Evolutionary conservation across 2,329 filamentous ascomycete genomes (phyloP).

Genomic region (Pyrenophora tritici-repentis): DNA sequence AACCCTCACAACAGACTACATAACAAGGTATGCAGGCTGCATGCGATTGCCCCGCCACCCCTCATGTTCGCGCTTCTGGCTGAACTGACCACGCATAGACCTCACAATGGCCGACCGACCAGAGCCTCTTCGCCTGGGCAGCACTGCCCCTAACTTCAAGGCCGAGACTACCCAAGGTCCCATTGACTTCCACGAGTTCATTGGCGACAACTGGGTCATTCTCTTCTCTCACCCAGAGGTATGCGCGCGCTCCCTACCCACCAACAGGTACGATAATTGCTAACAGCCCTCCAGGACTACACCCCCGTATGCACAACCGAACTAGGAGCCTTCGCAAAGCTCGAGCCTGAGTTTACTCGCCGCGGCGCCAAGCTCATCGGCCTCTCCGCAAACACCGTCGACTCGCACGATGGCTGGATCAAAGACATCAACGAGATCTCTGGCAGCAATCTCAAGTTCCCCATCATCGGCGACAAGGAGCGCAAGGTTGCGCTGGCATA

Average conservation of each 20-base stretch:
- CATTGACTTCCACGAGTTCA: slow-evolving; percentile 74
- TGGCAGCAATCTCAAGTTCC: slow-evolving; percentile 54
- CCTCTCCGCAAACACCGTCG: slow-evolving; percentile 57
- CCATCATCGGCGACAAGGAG: slow-evolving; percentile 60
- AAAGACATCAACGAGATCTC: slow-evolving; percentile 60
- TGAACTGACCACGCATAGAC: slow-evolving; percentile 18
- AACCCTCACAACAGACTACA: neutral
- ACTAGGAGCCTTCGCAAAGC: slow-evolving; percentile 66
- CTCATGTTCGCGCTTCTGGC: slow-evolving; percentile 37
- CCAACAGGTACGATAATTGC: too few species aligned
- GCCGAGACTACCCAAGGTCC: slow-evolving; percentile 68
- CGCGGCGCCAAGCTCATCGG: slow-evolving; percentile 67
- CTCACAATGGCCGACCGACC: slow-evolving; percentile 39
- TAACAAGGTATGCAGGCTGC: slow-evolving; percentile 17
- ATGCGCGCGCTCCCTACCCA: too few species aligned
- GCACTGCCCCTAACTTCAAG: slow-evolving; percentile 70
- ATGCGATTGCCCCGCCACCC: slow-evolving; percentile 36
- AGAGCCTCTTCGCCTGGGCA: slow-evolving; percentile 65
- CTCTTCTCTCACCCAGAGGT: slow-evolving; percentile 71
- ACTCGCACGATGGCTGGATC: slow-evolving; percentile 58
- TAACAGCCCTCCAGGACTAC: slow-evolving; percentile 48
- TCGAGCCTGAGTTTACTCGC: slow-evolving; percentile 67
- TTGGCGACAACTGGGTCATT: slow-evolving; percentile 71
- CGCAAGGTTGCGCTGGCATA: slow-evolving; percentile 57
- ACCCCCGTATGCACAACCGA: slow-evolving; percentile 67